phyloP scores from a whole-genome alignment of 75 land plant genomes.

The Azolla pinnata region DNA sequence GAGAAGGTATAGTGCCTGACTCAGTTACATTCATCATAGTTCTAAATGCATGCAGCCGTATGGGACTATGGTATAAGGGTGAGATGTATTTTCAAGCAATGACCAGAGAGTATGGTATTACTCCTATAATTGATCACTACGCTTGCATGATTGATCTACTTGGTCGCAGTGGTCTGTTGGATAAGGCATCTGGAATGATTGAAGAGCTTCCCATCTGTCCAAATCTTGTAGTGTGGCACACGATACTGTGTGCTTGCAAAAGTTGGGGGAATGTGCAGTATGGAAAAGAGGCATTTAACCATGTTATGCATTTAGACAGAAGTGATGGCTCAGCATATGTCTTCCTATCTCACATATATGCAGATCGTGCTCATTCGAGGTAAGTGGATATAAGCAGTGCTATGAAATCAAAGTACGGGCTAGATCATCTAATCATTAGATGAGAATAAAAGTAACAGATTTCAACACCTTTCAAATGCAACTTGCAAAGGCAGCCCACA shows the following conservation, averaged over 20 bases:
- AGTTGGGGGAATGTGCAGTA: neutral
- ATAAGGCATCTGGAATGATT: slow-evolving; percentile 6
- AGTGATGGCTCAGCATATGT: neutral
- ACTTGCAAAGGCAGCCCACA: too few relatives aligned
- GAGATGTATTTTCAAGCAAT: neutral
- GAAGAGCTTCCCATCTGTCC: slow-evolving; percentile 13
- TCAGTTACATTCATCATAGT: neutral
- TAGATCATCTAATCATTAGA: too few relatives aligned
- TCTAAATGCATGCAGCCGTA: neutral
- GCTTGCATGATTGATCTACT: slow-evolving; percentile 4
- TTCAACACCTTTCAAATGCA: too few relatives aligned
- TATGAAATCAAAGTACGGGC: too few relatives aligned
- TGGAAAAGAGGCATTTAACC: neutral
- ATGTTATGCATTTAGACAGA: neutral
- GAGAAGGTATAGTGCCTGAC: neutral
- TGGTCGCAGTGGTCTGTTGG: neutral
- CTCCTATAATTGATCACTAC: slow-evolving; percentile 1
- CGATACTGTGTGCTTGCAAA: slow-evolving; percentile 14
- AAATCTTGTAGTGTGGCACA: slow-evolving; percentile 9
- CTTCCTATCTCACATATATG: neutral
- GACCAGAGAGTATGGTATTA: neutral
- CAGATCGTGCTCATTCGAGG: too few relatives aligned
- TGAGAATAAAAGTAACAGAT: too few relatives aligned
- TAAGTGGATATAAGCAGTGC: too few relatives aligned
- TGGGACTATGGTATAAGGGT: neutral